Conservation (phyloP, 352 stramenopile species). For the Lagenidium sp. region DNA sequence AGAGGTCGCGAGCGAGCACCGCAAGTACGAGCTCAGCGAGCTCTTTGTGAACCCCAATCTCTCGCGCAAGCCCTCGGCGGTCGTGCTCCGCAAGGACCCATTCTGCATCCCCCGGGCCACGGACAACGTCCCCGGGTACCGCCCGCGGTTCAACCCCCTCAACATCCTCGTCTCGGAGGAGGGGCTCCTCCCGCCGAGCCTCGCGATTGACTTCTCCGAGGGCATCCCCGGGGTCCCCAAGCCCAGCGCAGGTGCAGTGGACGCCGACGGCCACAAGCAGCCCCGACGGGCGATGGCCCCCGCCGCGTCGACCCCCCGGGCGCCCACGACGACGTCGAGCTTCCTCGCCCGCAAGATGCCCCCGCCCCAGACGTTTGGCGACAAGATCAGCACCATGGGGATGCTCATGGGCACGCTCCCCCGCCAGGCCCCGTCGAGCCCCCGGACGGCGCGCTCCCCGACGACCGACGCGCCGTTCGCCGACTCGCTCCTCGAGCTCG, state of each 20-base stretch:
- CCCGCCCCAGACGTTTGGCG: constrained; percentile 6
- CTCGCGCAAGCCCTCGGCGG: constrained; percentile 6
- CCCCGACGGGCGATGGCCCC: not conserved
- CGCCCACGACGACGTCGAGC: not conserved
- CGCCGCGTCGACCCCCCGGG: not conserved
- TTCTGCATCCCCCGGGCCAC: constrained; percentile 68
- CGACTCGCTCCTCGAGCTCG: constrained; percentile 14
- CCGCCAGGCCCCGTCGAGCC: constrained; percentile 6
- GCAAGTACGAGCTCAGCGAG: constrained; percentile 10
- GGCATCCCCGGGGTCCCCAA: constrained; percentile 12
- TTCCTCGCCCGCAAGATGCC: constrained; percentile 5
- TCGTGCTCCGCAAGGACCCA: constrained; percentile 27
- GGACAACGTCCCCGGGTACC: constrained; percentile 65
- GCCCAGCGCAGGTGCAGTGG: not conserved
- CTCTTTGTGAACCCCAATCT: constrained; percentile 16
- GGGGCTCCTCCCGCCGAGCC: constrained; percentile 56
- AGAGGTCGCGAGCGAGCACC: constrained; percentile 5
- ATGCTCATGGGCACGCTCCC: constrained; percentile 18
- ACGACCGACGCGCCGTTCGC: constrained; percentile 12
- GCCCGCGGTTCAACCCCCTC: constrained; percentile 55
- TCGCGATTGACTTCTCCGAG: constrained; percentile 46
- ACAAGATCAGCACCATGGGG: constrained; percentile 12
- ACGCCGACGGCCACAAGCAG: not conserved
- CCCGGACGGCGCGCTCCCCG: not conserved
- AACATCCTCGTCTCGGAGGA: constrained; percentile 64